Base-by-base conservation (phyloP, 768 basidiomycete species). In the Fistulinella prunicolor region DNA sequence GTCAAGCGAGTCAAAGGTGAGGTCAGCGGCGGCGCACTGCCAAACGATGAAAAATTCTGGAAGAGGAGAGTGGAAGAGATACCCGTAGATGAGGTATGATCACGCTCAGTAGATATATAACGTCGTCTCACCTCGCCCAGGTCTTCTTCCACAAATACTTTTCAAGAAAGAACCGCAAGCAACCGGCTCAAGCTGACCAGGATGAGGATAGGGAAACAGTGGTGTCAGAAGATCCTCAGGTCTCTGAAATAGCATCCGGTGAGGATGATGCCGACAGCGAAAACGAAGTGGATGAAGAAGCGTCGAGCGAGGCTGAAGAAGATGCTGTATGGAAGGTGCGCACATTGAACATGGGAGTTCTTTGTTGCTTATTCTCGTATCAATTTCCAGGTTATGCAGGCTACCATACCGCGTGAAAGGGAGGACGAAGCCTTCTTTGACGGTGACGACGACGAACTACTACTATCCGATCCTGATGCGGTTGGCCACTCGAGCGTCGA, bases 81-180 rank as follows among this genome's bases (percentile, higher is more conserved):
- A 5, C 88, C 92, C 0, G 91, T 83, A 16, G 94, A 98, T 62
- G 89, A 95, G 75, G 85, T 89, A 75, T 17, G 46, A 44, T 29
- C 43, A 14, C 14, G 8, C 21, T 17, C 12, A 2, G 16, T 5
- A 28, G 20, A 14, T 26, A 3, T 34, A 19, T 7, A 3, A 34
- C 20, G 32, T 21, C 41, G 42, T 46, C 44, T 54, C 29, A 53
- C 46, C 1, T 20, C 2, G 22, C 10, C 26, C 46, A 91, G 91
- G 59, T 89, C 26, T 97, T 97, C 76, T 96, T 93, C 73, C 85
- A 97, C 66, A 83, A 83, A 57, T 97, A 82, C 71, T 97, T 96
- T 64, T 76, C 81, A 9, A 76, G 74, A 57, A 94, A 90, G 67
- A 72, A 79, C 26, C 77, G 78, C 57, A 75, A 69, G 56, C 77